phyloP scores from a whole-genome alignment of 1,139 yeast genomes.

The Ogataea hybrid region DNA sequence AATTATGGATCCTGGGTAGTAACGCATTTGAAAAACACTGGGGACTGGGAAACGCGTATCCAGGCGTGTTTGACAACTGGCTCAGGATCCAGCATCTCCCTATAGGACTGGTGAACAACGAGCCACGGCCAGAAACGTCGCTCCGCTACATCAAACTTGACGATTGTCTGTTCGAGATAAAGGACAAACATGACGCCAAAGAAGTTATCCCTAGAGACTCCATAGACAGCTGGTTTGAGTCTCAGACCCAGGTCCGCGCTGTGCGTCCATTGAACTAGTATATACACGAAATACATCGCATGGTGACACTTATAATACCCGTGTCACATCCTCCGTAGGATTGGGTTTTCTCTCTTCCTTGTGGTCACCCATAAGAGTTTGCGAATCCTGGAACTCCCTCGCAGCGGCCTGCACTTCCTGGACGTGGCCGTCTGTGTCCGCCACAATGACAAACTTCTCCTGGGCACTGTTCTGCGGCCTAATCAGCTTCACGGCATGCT shows the following conservation, averaged over 20 bases:
- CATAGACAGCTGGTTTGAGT: conserved; percentile 44
- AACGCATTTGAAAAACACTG: conserved; percentile 55
- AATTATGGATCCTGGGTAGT: conserved; percentile 48
- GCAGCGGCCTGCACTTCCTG: conserved; percentile 6
- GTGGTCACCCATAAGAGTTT: conserved; percentile 4
- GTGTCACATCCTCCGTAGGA: background rate
- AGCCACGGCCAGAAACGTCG: conserved; percentile 35
- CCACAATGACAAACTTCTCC: conserved; percentile 26
- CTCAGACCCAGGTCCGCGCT: conserved; percentile 21
- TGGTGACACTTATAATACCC: background rate
- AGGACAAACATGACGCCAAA: conserved; percentile 26
- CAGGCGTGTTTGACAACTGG: conserved; percentile 58
- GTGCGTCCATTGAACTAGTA: background rate
- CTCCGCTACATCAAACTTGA: conserved; percentile 43
- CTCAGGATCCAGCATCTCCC: conserved; percentile 52
- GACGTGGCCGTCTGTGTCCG: conserved; percentile 9
- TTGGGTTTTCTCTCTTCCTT: background rate
- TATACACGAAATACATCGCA: no score
- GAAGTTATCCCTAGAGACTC: conserved; percentile 42
- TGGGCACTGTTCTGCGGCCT: conserved; percentile 14
- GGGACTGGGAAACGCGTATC: conserved; percentile 54
- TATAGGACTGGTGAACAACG: conserved; percentile 16
- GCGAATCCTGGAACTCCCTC: conserved; percentile 3
- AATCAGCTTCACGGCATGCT: conserved; percentile 22
- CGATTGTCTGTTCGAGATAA: conserved; percentile 36